These are phyloP conservation scores for Epichloe gansuensis DNA, from an alignment of 2,329 filamentous ascomycete genomes.

Conservation along the genomic window DNA sequence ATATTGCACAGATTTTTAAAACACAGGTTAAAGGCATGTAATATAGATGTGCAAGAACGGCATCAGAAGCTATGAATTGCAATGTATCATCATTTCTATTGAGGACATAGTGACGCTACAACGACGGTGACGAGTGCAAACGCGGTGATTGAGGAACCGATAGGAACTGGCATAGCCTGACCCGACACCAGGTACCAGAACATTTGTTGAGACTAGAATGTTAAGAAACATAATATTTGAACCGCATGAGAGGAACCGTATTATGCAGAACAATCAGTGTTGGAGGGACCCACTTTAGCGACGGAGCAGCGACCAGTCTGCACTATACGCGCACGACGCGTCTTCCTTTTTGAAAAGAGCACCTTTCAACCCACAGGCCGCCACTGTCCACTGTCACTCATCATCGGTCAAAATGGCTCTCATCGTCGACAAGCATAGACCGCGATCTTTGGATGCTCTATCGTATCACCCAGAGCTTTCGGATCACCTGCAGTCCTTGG, in stretches of 20 bases:
- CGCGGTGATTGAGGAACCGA: too few species aligned
- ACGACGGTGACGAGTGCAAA: too few species aligned
- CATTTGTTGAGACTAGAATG: too few species aligned
- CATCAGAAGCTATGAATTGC: not conserved
- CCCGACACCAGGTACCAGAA: too few species aligned
- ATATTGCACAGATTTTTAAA: not conserved
- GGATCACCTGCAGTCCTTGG: slow-evolving; percentile 71
- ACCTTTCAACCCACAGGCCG: slow-evolving; percentile 8
- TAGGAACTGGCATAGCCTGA: too few species aligned
- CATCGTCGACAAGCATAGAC: slow-evolving; percentile 61
- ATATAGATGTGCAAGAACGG: not conserved
- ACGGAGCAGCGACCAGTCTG: not conserved
- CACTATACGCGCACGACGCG: slow-evolving; percentile 29
- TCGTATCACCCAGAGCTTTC: slow-evolving; percentile 87
- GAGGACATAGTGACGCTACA: not conserved
- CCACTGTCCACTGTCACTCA: slow-evolving; percentile 1
- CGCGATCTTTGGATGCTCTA: slow-evolving; percentile 62
- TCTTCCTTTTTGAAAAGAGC: slow-evolving; percentile 16
- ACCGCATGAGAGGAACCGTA: too few species aligned
- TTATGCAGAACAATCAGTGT: not conserved
- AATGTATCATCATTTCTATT: not conserved
- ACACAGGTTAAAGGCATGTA: not conserved
- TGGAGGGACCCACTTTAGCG: not conserved
- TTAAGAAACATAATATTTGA: too few species aligned
- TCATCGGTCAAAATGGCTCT: slow-evolving; percentile 43